Conservation (phyloP, 2,329 filamentous ascomycete species). For the Fusarium secorum region DNA sequence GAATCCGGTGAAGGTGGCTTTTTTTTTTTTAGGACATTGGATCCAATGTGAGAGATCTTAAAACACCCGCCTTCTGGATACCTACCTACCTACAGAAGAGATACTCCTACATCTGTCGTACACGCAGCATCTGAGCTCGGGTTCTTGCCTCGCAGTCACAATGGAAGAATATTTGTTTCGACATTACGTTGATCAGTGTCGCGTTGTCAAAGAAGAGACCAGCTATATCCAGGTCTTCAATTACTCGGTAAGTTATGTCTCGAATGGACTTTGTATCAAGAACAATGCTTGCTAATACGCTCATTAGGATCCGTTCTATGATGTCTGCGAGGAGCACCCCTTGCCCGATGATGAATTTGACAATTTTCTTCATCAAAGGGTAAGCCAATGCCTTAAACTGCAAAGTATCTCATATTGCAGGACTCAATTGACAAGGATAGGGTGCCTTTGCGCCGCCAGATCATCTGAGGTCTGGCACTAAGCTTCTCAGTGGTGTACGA, state of each 20-base stretch:
- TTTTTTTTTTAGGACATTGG: conserved; percentile 24
- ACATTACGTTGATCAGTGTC: conserved; percentile 57
- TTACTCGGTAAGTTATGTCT: conserved; percentile 57
- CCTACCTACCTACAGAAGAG: not conserved
- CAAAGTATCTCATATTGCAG: not conserved
- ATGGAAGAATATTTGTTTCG: conserved; percentile 70
- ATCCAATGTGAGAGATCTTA: not conserved
- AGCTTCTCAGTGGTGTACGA: conserved; percentile 60
- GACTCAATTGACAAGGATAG: conserved; percentile 45
- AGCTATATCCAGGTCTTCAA: conserved; percentile 67
- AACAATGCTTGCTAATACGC: not conserved
- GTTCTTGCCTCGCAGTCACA: not conserved
- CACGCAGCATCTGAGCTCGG: not conserved
- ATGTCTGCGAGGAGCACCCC: conserved; percentile 60
- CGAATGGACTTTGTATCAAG: not conserved
- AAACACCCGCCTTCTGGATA: not conserved
- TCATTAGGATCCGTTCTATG: conserved; percentile 58
- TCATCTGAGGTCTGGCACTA: conserved; percentile 53
- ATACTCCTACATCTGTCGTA: not conserved
- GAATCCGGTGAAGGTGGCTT: conserved; percentile 16
- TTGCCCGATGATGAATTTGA: conserved; percentile 64
- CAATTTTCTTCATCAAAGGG: conserved; percentile 61
- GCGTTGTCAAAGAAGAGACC: conserved; percentile 59
- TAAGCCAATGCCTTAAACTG: conserved; percentile 44
- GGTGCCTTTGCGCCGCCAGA: conserved; percentile 60